phyloP scores from a whole-genome alignment of 2,329 filamentous ascomycete genomes.

The Onygenales sp. region DNA sequence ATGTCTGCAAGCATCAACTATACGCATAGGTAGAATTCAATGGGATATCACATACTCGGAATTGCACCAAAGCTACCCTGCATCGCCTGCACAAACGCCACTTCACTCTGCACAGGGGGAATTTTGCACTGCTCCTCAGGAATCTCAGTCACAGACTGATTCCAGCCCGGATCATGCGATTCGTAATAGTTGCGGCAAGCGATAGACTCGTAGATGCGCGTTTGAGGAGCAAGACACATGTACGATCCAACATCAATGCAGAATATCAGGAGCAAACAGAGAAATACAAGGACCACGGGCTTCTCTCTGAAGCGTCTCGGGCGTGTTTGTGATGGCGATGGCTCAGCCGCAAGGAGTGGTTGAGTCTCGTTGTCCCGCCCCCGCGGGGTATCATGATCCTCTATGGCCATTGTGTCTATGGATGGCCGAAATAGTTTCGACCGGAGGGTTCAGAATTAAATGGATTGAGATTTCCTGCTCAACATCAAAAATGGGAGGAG shows the following conservation, averaged over 20 bases:
- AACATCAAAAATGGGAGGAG: background rate
- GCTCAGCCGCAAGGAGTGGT: background rate
- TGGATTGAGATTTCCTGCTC: no score
- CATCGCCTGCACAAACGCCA: slow-evolving; percentile 43
- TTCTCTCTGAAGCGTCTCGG: slow-evolving; percentile 2
- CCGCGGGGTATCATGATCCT: background rate
- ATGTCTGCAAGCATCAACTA: background rate
- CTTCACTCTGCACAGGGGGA: slow-evolving; percentile 38
- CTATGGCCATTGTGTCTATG: background rate
- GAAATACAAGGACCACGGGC: slow-evolving; percentile 6
- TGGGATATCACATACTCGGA: slow-evolving; percentile 21
- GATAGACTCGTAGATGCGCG: slow-evolving; percentile 41
- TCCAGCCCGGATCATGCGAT: slow-evolving; percentile 32
- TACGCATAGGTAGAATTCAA: background rate
- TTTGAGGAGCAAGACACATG: slow-evolving; percentile 15
- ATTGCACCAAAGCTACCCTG: slow-evolving; percentile 40
- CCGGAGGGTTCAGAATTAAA: no score
- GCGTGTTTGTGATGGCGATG: background rate
- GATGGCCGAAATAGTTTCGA: no score
- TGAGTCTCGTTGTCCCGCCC: background rate
- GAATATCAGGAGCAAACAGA: slow-evolving; percentile 6
- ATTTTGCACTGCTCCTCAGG: slow-evolving; percentile 42
- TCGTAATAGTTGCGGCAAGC: slow-evolving; percentile 38
- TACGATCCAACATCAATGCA: slow-evolving; percentile 8
- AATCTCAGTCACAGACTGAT: slow-evolving; percentile 32